Evolutionary conservation across 768 basidiomycete species (phyloP).

Genomic region (Roridomyces roridus): DNA sequence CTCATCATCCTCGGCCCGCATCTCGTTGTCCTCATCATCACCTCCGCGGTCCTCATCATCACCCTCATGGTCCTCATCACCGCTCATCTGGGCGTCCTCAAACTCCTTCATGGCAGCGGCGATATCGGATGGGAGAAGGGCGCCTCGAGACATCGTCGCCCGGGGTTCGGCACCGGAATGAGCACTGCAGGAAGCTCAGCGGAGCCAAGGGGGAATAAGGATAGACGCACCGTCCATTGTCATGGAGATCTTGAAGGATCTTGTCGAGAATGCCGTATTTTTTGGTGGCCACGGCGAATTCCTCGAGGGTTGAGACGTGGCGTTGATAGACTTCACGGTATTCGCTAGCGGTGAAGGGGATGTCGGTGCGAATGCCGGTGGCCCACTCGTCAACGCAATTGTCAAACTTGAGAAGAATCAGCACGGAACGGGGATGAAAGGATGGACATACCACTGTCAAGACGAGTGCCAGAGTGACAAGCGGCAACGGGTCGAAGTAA

Average conservation of each 20-base stretch:
- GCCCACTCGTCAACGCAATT: neutral
- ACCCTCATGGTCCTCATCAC: no score
- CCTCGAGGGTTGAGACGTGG: neutral
- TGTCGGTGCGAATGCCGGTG: neutral
- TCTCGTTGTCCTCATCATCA: no score
- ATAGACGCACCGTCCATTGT: neutral
- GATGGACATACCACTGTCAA: no score
- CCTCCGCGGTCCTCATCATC: no score
- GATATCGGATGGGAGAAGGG: no score
- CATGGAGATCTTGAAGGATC: neutral
- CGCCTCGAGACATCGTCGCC: neutral
- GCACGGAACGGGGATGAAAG: no score
- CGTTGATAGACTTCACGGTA: conserved; percentile 1
- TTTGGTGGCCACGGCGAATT: neutral
- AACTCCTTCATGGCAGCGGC: no score
- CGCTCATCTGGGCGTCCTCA: no score
- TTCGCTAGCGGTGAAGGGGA: conserved; percentile 1
- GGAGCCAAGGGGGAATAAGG: neutral
- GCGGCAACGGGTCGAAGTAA: no score
- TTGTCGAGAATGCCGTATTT: conserved; percentile 1
- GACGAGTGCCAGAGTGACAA: no score
- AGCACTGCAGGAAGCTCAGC: neutral
- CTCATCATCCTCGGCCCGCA: no score
- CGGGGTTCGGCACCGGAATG: conserved; percentile 10
- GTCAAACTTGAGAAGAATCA: neutral